Evolutionary conservation across 2,329 filamentous ascomycete genomes (phyloP).

Genomic region (Sordariomycetes sp.): DNA sequence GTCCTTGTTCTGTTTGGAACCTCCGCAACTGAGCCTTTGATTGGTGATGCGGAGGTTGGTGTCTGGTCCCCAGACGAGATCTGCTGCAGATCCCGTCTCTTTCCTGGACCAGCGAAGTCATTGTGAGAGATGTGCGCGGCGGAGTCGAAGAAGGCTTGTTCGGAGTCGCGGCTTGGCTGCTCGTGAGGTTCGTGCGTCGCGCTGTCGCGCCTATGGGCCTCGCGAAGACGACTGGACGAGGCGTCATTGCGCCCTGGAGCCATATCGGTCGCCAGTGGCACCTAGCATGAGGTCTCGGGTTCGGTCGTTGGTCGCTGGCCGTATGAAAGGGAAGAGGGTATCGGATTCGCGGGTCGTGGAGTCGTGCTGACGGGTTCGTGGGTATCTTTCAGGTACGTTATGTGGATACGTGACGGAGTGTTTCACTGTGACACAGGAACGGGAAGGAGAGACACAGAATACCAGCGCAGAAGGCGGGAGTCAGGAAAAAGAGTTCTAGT

Average conservation of each 20-base stretch:
- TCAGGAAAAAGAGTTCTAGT: too few relatives aligned
- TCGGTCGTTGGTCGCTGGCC: neutral
- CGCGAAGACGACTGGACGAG: neutral
- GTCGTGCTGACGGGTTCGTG: too few relatives aligned
- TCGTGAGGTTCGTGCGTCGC: neutral
- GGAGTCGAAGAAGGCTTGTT: neutral
- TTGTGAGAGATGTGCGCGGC: too few relatives aligned
- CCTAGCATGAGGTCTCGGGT: neutral
- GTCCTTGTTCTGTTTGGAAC: neutral
- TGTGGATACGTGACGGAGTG: too few relatives aligned
- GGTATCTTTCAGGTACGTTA: too few relatives aligned
- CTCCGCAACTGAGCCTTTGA: neutral
- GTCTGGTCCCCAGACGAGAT: neutral
- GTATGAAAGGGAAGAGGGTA: too few relatives aligned
- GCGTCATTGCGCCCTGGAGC: conserved; percentile 1
- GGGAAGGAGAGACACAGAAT: too few relatives aligned
- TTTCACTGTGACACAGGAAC: too few relatives aligned
- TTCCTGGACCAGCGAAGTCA: too few relatives aligned
- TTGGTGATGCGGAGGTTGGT: neutral
- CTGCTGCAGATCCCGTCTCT: too few relatives aligned
- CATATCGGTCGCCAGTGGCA: neutral
- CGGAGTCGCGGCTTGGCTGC: neutral
- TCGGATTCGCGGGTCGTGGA: too few relatives aligned
- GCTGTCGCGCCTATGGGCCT: neutral
- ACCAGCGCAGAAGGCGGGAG: too few relatives aligned